Conservation (phyloP, 805 yeast genomes). For the Lachancea lanzarotensis region DNA sequence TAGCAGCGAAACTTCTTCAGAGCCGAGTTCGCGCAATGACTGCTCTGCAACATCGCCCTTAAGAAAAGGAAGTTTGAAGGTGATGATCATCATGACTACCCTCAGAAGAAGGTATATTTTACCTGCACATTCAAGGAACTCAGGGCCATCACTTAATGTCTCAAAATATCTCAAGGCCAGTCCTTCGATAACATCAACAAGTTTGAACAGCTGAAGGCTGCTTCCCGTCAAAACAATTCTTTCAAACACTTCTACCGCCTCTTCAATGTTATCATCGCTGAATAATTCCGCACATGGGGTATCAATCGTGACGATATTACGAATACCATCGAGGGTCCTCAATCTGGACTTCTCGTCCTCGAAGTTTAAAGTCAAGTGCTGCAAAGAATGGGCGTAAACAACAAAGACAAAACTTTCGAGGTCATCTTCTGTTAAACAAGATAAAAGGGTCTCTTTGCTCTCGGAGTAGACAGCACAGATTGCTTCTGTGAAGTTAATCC, state of each 20-base stretch:
- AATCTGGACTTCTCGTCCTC: constrained; percentile 25
- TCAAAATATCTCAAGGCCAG: constrained; percentile 41
- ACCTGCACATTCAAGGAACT: constrained; percentile 54
- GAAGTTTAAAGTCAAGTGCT: constrained; percentile 47
- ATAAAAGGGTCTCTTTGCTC: constrained; percentile 39
- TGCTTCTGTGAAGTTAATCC: constrained; percentile 76
- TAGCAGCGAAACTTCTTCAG: constrained; percentile 36
- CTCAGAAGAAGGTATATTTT: constrained; percentile 77
- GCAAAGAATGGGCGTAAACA: constrained; percentile 77
- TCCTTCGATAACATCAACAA: constrained; percentile 52
- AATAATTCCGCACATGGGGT: constrained; percentile 55
- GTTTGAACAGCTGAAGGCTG: constrained; percentile 40
- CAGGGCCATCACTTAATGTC: constrained; percentile 32
- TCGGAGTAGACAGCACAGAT: constrained; percentile 57
- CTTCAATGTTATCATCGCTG: constrained; percentile 63
- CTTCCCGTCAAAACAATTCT: constrained; percentile 56
- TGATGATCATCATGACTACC: constrained; percentile 55
- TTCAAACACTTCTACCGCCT: constrained; percentile 69
- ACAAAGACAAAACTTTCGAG: constrained; percentile 66
- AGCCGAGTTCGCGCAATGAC: background rate
- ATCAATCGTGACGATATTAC: constrained; percentile 48
- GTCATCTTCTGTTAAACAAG: constrained; percentile 46
- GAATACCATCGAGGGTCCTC: constrained; percentile 45
- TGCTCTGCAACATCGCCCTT: background rate
- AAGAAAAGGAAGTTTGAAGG: constrained; percentile 4